Conservation (phyloP, 768 basidiomycete genomes). For the Mycena venus region DNA sequence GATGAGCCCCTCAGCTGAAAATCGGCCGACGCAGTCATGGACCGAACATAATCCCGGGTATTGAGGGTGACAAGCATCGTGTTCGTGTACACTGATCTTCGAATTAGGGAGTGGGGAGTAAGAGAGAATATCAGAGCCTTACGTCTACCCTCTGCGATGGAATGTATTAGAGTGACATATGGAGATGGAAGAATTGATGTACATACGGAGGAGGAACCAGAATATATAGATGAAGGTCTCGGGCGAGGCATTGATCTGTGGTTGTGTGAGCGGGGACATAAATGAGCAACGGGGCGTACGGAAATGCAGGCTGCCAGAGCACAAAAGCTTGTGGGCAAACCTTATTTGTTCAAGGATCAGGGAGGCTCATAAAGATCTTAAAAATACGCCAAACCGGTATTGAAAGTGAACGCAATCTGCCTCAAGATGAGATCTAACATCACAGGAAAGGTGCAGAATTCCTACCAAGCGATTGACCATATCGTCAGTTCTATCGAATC, state of each 20-base stretch:
- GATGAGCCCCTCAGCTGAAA: background rate
- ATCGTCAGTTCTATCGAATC: slow-evolving; percentile 17
- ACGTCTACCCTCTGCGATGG: slow-evolving; percentile 20
- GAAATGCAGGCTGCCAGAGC: slow-evolving; percentile 1
- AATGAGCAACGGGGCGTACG: background rate
- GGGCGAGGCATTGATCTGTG: slow-evolving; percentile 13
- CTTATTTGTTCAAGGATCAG: too few species aligned
- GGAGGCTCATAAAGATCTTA: too few species aligned
- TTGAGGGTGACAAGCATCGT: slow-evolving; percentile 8
- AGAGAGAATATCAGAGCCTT: background rate
- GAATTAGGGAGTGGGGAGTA: background rate
- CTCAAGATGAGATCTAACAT: too few species aligned
- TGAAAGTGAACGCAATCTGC: too few species aligned
- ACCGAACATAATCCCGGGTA: slow-evolving; percentile 10
- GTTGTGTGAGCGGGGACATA: background rate
- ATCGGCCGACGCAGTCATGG: background rate
- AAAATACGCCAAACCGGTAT: too few species aligned
- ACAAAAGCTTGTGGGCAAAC: slow-evolving; percentile 7
- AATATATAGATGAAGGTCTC: slow-evolving; percentile 17
- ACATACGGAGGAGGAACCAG: slow-evolving; percentile 14
- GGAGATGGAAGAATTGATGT: background rate
- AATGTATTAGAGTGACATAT: background rate
- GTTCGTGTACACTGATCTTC: slow-evolving; percentile 3
- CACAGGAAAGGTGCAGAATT: too few species aligned
- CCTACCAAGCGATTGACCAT: slow-evolving; percentile 33